Evolutionary conservation across 495 filamentous ascomycete species (phyloP), one percentile per base, ranked within the genome.

Genomic region (Daldinia decipiens): DNA sequence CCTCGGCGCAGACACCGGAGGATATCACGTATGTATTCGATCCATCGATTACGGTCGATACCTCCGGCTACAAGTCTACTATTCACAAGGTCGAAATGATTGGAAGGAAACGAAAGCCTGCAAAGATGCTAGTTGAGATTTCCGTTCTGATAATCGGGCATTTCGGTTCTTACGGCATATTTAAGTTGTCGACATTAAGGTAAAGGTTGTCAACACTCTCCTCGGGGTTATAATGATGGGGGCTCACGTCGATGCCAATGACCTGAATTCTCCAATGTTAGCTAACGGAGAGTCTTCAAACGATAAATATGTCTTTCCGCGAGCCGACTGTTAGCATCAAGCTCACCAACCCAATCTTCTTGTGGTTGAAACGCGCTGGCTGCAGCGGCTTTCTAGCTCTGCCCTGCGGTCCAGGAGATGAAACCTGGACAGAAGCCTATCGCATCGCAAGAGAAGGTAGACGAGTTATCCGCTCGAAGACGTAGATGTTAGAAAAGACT

Each of bases 51-150:
- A 64, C 82, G 80, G 67, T 96, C 86, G 68, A 99, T 93, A 8
- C 94, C 95, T 55, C 88, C 82, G 31, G 87, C 86, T 69, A 98
- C 88, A 78, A 95, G 86, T 70, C 90, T 85, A 59, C 93, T 97
- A 73, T 99, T 92, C 60, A 99, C 89, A 58, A 99, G 86, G 73
- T 98, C 93, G 84, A 97, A 99, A 62, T 90, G 82, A 67, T 92
- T 91, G 27, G 86, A 80, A 38, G 85, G 82, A 70, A 93, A 95
- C 7, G 91, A 92, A 70, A 94, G 93, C 12, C 85, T 87, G 65
- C 21, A 53, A 54, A 47, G 34, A 59, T n/a, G 61, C 9, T 54
- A 40, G 19, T 52, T 68, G 57, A 69, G 61, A 50, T 17, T 63
- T 64, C 39, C 71, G 58, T 65, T 74, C 75, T 59, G 65, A 65